Evolutionary conservation across 2,329 filamentous ascomycete genomes (phyloP), one percentile per base, ranked within the genome.

Genomic region (Diaporthe eres): DNA sequence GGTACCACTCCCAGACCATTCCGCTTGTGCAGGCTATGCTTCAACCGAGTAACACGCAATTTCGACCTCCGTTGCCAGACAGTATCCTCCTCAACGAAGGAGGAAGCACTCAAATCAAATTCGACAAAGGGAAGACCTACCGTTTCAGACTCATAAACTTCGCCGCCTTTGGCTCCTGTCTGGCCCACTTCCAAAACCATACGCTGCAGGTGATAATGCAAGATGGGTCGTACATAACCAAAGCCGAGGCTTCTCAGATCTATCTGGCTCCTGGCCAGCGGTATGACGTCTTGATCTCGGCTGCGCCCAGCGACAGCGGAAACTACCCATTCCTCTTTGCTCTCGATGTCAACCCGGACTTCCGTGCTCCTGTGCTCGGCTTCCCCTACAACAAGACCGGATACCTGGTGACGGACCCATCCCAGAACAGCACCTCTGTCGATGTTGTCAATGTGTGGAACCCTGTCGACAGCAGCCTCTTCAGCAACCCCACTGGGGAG

Each of bases 381-480:
- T 87, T 83, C 82, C 78, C 79, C 0, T 78, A 82, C 76, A 89
- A 88, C 79, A 81, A 82, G 75, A 88, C 87, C 0, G 87, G 86
- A 5, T 82, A 86, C 74, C 81, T 89, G 8, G 81, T 88, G 25
- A 85, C 84, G 77, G 81, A 86, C 72, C 71, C 79, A 0, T 77
- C 77, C 22, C 79, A 81, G 42, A 77, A 82, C 22, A 80, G 80
- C 53, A 77, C 78, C 51, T 76, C 78, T 28, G 74, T 77, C 7
- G 81, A 85, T 5, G 79, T 82, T 6, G 82, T 87, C 25, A 63
- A 81, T 22, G 75, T 78, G 25, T 87, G 83, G 79, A 75, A 89
- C 55, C 91, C 92, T 1, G 89, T 90, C 74, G 92, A 95, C 79
- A 93, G 95, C 78, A 87, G 90, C 44, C 84, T 83, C 1, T 88